These are phyloP conservation scores for Saccharomycopsis babjevae DNA, from an alignment of 805 yeast species.

Conservation along the genomic window DNA sequence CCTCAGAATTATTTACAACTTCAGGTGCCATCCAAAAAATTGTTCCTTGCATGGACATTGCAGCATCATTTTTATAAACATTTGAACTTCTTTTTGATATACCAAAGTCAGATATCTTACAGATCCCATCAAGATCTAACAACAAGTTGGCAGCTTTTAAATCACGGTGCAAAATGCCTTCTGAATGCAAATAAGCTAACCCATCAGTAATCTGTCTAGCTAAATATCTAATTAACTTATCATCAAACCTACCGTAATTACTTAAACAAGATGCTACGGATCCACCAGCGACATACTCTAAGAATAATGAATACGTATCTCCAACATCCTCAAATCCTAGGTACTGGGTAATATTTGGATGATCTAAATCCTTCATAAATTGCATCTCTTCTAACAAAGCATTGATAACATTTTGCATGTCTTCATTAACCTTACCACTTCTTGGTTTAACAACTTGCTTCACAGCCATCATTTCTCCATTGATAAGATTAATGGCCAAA, in stretches of 20 bases:
- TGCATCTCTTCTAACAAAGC: constrained; percentile 87
- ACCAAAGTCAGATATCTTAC: constrained; percentile 95
- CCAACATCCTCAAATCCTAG: constrained; percentile 78
- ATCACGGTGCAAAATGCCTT: constrained; percentile 87
- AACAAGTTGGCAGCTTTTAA: constrained; percentile 88
- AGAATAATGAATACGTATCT: constrained; percentile 70
- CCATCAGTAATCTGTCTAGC: constrained; percentile 79
- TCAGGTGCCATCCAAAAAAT: constrained; percentile 99
- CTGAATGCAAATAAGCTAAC: constrained; percentile 73
- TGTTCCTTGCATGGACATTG: constrained; percentile 98
- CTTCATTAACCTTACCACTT: constrained; percentile 31
- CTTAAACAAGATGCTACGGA: constrained; percentile 81
- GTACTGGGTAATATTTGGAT: constrained; percentile 89
- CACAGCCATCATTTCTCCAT: constrained; percentile 98
- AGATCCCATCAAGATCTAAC: constrained; percentile 83
- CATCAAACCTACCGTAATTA: constrained; percentile 78
- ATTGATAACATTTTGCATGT: constrained; percentile 54
- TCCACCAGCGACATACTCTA: constrained; percentile 98
- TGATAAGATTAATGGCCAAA: constrained; percentile 85
- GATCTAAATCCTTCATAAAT: constrained; percentile 89
- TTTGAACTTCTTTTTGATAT: constrained; percentile 80
- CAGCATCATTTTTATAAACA: constrained; percentile 83
- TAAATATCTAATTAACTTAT: constrained; percentile 57
- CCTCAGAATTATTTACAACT: constrained; percentile 76
- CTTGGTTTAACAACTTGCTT: constrained; percentile 76